Evolutionary conservation across 2,329 filamentous ascomycete species (phyloP), one percentile per base, ranked within the genome.

Genomic region (Cladobotryum mycophilum): DNA sequence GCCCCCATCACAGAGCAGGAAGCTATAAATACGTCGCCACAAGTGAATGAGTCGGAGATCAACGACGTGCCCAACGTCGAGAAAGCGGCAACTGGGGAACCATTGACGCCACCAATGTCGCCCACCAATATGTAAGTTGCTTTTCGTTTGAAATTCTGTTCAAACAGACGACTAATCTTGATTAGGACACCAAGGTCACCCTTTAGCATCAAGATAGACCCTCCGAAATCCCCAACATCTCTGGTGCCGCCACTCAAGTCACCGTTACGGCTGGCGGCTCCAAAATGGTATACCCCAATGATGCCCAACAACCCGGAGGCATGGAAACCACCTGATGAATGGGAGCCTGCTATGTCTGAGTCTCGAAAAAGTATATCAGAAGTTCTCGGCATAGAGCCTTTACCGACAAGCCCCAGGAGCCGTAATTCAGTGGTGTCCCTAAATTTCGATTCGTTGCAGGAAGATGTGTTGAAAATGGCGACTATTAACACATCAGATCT

Each of bases 81-180:
- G n/a, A 41, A 3, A 14, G 11, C 5, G n/a, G 30, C 35, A 38
- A 38, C 45, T n/a, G 9, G 38, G n/a, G 59, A 61, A 17, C 63
- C 61, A 2, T 56, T 57, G 8, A 61, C 64, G 15, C 61, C 64
- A 36, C 59, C 62, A 13, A 61, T 63, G 14, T 57, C 65, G 5
- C 62, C 64, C 4, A 60, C 61, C 11, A 57, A 56, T 45, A 52
- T 42, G 68, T 70, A 60, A 58, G 64, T 41, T 35, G 33, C 34
- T 5, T 18, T 63, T 38, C 30, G 18, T 18, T 5, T 18, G 14
- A 4, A 8, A 30, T 8, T 3, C 25, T 3, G 9, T 8, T 30
- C 25, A 30, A 30, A 30, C 11, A n/a, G 20, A 15, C 8, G 25
- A 34, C 30, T 22, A 17, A 46, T 30, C 15, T 40, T 15, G 17